phyloP scores from a whole-genome alignment of 2,329 filamentous ascomycete species.

The Sporothrix inflata region DNA sequence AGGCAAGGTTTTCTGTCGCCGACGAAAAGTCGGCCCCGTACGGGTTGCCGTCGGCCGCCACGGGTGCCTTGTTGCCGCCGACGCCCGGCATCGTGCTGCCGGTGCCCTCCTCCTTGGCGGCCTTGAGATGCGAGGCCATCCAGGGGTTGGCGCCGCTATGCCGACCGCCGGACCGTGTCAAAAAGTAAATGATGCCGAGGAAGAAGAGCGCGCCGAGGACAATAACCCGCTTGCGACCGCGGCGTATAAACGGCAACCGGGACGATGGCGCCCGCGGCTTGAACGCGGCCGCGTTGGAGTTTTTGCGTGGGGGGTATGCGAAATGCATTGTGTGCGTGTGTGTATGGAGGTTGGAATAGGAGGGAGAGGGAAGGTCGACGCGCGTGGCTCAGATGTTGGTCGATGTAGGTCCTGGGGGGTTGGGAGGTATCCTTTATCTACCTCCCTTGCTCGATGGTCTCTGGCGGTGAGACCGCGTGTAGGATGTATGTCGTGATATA shows the following conservation, averaged over 20 bases:
- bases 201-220: constrained; percentile 58
- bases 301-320: constrained; percentile 84
- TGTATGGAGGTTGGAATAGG: background rate
- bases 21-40: constrained; percentile 27
- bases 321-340: constrained; percentile 71
- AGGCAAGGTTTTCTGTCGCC: constrained; percentile 39
- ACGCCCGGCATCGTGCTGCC: constrained; percentile 24
- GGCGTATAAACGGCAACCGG: constrained; percentile 55
- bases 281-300: constrained; percentile 75
- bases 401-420: background rate
- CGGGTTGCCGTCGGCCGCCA: constrained; percentile 9
- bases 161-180: constrained; percentile 46
- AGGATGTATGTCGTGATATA: background rate
- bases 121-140: constrained; percentile 30
- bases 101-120: constrained; percentile 21
- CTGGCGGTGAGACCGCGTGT: background rate
- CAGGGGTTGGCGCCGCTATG: constrained; percentile 29
- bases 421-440: background rate
- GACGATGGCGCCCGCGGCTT: constrained; percentile 59
- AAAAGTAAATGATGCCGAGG: constrained; percentile 63
- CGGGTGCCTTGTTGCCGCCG: background rate
- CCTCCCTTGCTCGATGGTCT: background rate
- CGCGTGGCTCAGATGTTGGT: background rate
- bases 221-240: constrained; percentile 64
- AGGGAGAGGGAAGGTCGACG: background rate